Percentiles rank a stretch among this genome's conserved stretches.
phyloP scores from a whole-genome alignment of 805 yeast species.

The Blastobotrys americana region DNA sequence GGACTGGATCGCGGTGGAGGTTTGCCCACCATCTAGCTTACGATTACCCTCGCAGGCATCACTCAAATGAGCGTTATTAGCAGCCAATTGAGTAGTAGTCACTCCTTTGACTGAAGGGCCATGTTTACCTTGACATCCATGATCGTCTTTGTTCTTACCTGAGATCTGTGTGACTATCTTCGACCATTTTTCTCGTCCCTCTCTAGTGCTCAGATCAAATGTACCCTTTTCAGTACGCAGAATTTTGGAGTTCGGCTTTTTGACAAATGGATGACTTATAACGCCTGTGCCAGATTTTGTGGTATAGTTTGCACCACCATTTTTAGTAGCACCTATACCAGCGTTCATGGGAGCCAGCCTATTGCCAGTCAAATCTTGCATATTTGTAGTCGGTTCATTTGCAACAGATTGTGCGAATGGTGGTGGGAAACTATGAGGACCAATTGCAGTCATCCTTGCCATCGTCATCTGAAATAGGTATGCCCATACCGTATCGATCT shows the following conservation, averaged over 20 bases:
- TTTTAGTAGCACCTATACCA: no score
- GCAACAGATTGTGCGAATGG: background rate
- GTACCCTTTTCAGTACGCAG: conserved; percentile 9
- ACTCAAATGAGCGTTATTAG: no score
- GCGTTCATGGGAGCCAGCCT: background rate
- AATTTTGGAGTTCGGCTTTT: conserved; percentile 1
- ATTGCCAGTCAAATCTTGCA: background rate
- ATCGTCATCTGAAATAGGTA: background rate
- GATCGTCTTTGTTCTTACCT: no score
- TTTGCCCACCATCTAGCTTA: background rate
- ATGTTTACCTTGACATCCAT: no score
- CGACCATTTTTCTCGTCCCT: conserved; percentile 11
- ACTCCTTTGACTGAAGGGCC: background rate
- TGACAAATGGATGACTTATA: background rate
- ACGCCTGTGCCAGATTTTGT: background rate
- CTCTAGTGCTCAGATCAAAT: conserved; percentile 11
- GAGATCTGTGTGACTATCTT: conserved; percentile 2
- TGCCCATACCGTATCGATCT: background rate
- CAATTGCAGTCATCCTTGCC: background rate
- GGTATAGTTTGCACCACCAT: background rate
- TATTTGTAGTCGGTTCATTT: background rate
- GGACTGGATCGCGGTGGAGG: background rate
- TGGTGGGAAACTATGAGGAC: background rate
- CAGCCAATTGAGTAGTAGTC: no score
- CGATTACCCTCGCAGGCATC: no score